Evolutionary conservation across 352 stramenopile genomes (phyloP).

Genomic region (Saprolegnia diclina): DNA sequence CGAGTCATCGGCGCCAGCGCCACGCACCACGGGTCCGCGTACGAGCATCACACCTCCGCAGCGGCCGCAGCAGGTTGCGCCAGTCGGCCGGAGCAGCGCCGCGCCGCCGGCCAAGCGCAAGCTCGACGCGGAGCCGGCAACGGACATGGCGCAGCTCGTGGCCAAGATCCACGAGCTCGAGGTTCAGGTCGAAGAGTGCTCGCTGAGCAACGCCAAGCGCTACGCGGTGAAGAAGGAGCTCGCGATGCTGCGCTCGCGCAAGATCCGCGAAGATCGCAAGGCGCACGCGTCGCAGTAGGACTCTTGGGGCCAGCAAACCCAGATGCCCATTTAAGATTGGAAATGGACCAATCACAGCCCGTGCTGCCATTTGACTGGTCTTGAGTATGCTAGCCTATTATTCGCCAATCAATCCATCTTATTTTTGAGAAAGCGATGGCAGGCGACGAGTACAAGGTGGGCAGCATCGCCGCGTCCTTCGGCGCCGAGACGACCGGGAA

Average conservation of each 20-base stretch:
- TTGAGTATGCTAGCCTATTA: conserved; percentile 7
- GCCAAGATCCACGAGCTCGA: conserved; percentile 48
- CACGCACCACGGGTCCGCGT: no score
- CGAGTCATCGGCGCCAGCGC: no score
- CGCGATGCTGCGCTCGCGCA: conserved; percentile 45
- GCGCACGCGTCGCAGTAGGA: background rate
- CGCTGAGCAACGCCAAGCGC: conserved; percentile 56
- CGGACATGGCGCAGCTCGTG: conserved; percentile 36
- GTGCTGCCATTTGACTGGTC: background rate
- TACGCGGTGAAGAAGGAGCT: conserved; percentile 79
- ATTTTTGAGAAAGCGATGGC: background rate
- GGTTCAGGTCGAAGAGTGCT: conserved; percentile 52
- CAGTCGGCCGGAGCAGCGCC: conserved; percentile 11
- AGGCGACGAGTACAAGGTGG: conserved; percentile 19
- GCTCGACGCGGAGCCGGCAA: conserved; percentile 8
- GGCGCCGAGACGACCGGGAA: conserved; percentile 3
- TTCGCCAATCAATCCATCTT: background rate
- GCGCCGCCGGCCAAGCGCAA: conserved; percentile 25
- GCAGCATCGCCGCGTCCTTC: conserved; percentile 18
- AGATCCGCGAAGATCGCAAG: conserved; percentile 12
- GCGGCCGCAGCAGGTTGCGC: conserved; percentile 13
- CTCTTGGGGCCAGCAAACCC: background rate
- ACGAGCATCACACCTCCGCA: no score
- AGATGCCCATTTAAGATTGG: conserved; percentile 2
- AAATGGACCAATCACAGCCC: conserved; percentile 1